Percentiles rank a stretch among this genome's conserved stretches.
Evolutionary conservation across 2,329 filamentous ascomycete genomes (phyloP).

Genomic region (Aureobasidium uvarum): DNA sequence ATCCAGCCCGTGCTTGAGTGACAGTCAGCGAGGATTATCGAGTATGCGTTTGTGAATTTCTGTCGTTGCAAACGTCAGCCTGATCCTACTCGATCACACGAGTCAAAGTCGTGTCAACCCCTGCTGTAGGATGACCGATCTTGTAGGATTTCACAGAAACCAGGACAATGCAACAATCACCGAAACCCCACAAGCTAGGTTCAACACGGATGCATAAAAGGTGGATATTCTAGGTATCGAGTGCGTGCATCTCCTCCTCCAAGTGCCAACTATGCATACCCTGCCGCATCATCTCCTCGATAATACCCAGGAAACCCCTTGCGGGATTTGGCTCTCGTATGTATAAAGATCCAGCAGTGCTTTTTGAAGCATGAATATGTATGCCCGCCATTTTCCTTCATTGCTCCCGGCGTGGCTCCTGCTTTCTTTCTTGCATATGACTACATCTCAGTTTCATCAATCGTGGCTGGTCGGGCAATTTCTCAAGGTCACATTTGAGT

Average conservation of each 20-base stretch:
- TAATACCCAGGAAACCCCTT: background rate
- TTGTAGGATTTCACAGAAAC: no score
- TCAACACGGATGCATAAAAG: no score
- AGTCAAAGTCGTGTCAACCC: no score
- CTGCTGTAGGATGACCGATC: no score
- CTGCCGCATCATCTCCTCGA: background rate
- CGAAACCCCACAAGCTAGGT: background rate
- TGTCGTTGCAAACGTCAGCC: no score
- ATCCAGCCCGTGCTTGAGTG: no score
- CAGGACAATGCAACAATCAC: no score
- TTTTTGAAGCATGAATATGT: no score
- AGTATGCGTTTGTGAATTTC: no score
- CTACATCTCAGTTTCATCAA: slow-evolving; percentile 21
- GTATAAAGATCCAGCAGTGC: background rate
- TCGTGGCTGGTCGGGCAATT: slow-evolving; percentile 20
- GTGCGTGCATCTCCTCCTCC: no score
- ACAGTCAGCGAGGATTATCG: no score
- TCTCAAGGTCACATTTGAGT: background rate
- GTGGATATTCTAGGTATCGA: background rate
- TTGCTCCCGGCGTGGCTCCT: background rate
- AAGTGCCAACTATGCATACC: background rate
- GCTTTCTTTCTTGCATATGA: background rate
- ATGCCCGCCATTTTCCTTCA: background rate
- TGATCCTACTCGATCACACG: no score
- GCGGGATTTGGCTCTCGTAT: background rate